Conservation (phyloP, 1,284 basidiomycete species). For the Leccinum griseonigrum region DNA sequence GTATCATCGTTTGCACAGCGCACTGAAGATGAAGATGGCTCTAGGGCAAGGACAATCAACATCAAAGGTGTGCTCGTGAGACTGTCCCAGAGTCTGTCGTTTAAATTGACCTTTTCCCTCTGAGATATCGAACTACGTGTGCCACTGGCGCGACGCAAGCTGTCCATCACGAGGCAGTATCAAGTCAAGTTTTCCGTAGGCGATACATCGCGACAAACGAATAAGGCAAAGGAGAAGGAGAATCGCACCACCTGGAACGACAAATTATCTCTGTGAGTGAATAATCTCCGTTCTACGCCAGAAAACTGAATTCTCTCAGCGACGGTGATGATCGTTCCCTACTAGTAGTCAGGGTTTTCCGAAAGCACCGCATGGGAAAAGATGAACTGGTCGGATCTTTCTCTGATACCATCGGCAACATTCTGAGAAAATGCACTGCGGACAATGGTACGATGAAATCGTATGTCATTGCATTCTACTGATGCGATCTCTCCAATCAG, state of each 20-base stretch:
- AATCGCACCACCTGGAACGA: background rate
- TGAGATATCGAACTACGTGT: background rate
- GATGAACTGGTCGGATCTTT: background rate
- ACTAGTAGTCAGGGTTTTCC: background rate
- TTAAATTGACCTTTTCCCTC: background rate
- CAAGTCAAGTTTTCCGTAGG: background rate
- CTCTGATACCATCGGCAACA: background rate
- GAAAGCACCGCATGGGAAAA: background rate
- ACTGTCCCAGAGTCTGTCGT: background rate
- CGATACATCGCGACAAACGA: background rate
- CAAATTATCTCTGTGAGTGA: background rate
- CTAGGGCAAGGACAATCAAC: background rate
- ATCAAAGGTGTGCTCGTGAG: background rate
- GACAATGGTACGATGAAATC: background rate
- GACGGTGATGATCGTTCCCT: background rate
- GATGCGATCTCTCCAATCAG: background rate
- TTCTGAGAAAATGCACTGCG: background rate
- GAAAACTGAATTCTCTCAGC: background rate
- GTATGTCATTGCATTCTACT: background rate
- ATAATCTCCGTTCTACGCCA: background rate
- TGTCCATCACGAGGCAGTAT: background rate
- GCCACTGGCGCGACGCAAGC: background rate
- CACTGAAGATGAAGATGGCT: background rate
- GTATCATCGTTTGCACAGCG: background rate
- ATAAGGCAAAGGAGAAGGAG: background rate